Base-by-base conservation (phyloP, 2,329 filamentous ascomycete genomes). In the Fusarium neocosmosporiellum region DNA sequence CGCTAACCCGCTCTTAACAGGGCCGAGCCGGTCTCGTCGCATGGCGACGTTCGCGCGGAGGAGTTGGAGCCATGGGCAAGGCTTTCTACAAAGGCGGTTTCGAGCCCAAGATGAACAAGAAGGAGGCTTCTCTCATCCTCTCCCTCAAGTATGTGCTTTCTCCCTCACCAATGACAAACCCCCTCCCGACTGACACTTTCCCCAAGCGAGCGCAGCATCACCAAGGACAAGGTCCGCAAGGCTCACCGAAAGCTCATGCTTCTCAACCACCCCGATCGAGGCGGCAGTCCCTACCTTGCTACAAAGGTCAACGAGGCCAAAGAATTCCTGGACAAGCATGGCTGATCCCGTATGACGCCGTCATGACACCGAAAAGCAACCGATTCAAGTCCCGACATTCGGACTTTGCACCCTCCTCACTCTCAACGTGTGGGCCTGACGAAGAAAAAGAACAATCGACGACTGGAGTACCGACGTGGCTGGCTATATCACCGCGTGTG, bases 301-400 rank as follows among this genome's bases (percentile, higher is more conserved):
- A 98, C 95, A 62, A 99, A 99, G 84, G 93, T 99, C 81, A 99
- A 99, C 84, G 96, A 99, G 83, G 96, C 96, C 41, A 99, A 99
- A 84, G 96, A 98, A 82, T 90, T 98, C 72, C 82, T 99, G 75
- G 96, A 99, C 81, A 98, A 98, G 61, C 77, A 75, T 22, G 58
- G 69, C 27, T 81, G 69, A 81, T 65, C 27, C 43, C 24, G 27
- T 18, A 29, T 22, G 29, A 24, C 22, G 34, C 34, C 31, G 18
- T 53, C n/a, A 66, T 22, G 39, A 69, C 46, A 18, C 57, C 57
- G 33, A 75, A 65, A 68, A 67, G 41, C 37, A 24, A 59, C 50
- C 54, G 24, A 27, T 59, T 31, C 31, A 43, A 59, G 53, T 46
- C 43, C 37, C 58, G 22, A 58, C 57, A 53, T 62, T 46, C 63